phyloP scores from a whole-genome alignment of 305 asterid genomes.

The Fraxinus ornus region DNA sequence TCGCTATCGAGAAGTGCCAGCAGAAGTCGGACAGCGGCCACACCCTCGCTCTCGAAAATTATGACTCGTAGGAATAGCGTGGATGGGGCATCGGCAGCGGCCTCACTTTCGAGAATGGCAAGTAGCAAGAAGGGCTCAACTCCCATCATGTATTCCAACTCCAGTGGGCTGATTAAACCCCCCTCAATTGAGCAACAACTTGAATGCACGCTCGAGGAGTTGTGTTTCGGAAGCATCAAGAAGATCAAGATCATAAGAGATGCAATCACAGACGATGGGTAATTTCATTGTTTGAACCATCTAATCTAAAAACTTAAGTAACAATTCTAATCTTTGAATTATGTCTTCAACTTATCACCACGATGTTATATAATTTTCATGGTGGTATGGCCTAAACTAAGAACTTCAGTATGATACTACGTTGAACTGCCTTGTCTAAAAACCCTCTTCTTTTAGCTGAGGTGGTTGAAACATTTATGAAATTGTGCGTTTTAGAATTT shows the following conservation, averaged over 20 bases:
- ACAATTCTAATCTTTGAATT: neutral
- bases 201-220: constrained; percentile 78
- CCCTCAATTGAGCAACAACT: constrained; percentile 51
- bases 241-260: constrained; percentile 53
- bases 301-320: neutral
- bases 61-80: constrained; percentile 37
- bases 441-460: neutral
- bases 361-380: neutral
- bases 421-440: neutral
- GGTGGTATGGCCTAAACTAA: neutral
- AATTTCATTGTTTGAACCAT: neutral
- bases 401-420: neutral
- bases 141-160: constrained; percentile 57
- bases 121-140: constrained; percentile 39
- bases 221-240: constrained; percentile 73
- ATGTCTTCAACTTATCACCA: neutral
- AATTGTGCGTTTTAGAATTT: neutral
- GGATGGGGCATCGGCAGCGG: constrained; percentile 18
- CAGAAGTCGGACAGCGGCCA: constrained; percentile 18
- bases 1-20: constrained; percentile 28
- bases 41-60: constrained; percentile 29
- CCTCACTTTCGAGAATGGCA: constrained; percentile 36
- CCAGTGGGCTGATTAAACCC: constrained; percentile 55
- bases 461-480: neutral
- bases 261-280: constrained; percentile 52